Evolutionary conservation across 495 filamentous ascomycete genomes (phyloP).

Genomic region (Aspergillus conjunctus): DNA sequence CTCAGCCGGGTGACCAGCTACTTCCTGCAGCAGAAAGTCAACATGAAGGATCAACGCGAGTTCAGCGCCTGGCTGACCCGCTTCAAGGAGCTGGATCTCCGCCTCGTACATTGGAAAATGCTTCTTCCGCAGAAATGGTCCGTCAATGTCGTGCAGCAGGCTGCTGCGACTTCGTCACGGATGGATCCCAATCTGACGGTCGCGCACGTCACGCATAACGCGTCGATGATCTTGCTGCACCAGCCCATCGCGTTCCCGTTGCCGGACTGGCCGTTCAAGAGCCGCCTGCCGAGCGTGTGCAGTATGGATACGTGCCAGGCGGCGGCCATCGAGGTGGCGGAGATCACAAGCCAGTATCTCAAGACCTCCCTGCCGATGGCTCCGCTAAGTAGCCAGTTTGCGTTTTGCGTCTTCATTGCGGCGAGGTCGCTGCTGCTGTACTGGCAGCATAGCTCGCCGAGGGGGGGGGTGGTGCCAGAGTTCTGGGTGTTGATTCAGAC

Average conservation of each 20-base stretch:
- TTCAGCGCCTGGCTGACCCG: constrained; percentile 44
- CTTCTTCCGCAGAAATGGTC: constrained; percentile 43
- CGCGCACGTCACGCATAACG: constrained; percentile 50
- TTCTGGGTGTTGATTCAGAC: constrained; percentile 35
- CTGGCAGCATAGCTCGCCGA: constrained; percentile 25
- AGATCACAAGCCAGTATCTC: constrained; percentile 41
- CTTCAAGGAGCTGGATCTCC: constrained; percentile 50
- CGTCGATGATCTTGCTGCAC: constrained; percentile 48
- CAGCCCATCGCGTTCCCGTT: constrained; percentile 48
- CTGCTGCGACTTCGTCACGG: constrained; percentile 29
- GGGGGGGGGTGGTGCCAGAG: constrained; percentile 26
- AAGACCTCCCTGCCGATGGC: constrained; percentile 27
- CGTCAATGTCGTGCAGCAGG: constrained; percentile 36
- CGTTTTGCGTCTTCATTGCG: constrained; percentile 44
- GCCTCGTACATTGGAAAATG: constrained; percentile 46
- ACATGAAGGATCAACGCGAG: constrained; percentile 34
- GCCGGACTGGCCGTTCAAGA: constrained; percentile 32
- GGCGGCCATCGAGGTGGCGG: constrained; percentile 43
- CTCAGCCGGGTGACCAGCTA: constrained; percentile 41
- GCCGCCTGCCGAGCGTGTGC: constrained; percentile 38
- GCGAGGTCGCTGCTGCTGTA: constrained; percentile 39
- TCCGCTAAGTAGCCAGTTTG: constrained; percentile 37
- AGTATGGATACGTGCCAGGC: constrained; percentile 46
- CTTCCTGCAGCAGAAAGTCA: constrained; percentile 42
- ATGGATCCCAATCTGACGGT: constrained; percentile 51